Evolutionary conservation across 73 alveolate species (phyloP).

Genomic region (Paramecium sonneborni): DNA sequence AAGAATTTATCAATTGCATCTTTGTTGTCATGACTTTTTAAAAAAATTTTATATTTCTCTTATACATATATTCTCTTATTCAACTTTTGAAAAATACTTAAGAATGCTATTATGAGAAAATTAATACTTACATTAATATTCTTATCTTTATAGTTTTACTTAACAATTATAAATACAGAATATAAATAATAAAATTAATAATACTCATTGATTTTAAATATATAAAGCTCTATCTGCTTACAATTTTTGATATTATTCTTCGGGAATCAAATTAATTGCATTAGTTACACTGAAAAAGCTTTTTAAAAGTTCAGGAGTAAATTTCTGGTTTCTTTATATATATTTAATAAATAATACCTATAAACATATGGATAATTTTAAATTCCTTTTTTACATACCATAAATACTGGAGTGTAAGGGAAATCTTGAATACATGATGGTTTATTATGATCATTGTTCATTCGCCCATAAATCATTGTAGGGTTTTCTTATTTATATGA

Average conservation of each 20-base stretch:
- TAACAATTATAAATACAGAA: neutral
- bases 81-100: too few relatives aligned
- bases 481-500: neutral
- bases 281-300: neutral
- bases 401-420: constrained; percentile 63
- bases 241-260: neutral
- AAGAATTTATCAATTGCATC: too few relatives aligned
- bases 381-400: constrained; percentile 60
- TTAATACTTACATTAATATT: too few relatives aligned
- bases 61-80: too few relatives aligned
- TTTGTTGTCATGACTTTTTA: too few relatives aligned
- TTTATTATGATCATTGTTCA: constrained; percentile 54
- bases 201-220: neutral
- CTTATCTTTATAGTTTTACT: too few relatives aligned
- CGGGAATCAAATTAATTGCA: neutral
- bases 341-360: neutral
- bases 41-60: too few relatives aligned
- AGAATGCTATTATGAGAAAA: too few relatives aligned
- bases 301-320: constrained; percentile 29
- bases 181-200: neutral
- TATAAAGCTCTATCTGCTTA: neutral
- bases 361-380: constrained; percentile 36
- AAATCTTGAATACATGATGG: constrained; percentile 26
- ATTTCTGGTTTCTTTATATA: neutral
- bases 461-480: constrained; percentile 17